phyloP scores from a whole-genome alignment of 2,329 filamentous ascomycete species.

The Knoxdaviesia proteae region DNA sequence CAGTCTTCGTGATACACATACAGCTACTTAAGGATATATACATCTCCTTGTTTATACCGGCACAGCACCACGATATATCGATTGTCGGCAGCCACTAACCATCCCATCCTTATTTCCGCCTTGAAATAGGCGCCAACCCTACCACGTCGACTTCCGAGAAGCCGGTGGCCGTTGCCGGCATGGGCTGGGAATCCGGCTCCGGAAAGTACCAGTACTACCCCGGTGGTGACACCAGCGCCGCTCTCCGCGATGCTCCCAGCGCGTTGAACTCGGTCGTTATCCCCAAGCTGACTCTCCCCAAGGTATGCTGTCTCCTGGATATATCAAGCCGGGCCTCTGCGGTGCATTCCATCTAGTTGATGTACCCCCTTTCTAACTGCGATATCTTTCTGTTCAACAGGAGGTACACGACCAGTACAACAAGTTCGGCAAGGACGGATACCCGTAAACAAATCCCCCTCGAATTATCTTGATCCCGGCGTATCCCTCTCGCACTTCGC shows the following conservation, averaged over 20 bases:
- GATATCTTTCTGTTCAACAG: slow-evolving; percentile 19
- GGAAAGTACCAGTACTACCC: slow-evolving; percentile 68
- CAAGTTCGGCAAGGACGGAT: slow-evolving; percentile 99
- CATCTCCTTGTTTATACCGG: too few species aligned
- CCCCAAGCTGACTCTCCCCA: slow-evolving; percentile 80
- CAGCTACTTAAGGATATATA: too few species aligned
- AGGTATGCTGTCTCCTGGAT: slow-evolving; percentile 27
- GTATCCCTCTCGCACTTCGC: too few species aligned
- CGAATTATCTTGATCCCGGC: too few species aligned
- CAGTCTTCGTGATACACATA: too few species aligned
- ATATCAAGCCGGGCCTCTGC: too few species aligned
- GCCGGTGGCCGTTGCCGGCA: slow-evolving; percentile 55
- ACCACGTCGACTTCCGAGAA: slow-evolving; percentile 70
- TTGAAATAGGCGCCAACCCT: slow-evolving; percentile 48
- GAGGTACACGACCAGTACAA: slow-evolving; percentile 92
- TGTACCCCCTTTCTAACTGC: too few species aligned
- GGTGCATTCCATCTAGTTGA: slow-evolving; percentile 1
- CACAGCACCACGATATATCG: not conserved
- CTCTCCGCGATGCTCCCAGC: slow-evolving; percentile 76
- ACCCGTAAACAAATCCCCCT: slow-evolving; percentile 23
- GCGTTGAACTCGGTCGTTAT: slow-evolving; percentile 89
- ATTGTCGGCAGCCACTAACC: not conserved
- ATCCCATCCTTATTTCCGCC: not conserved
- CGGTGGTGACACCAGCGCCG: slow-evolving; percentile 55
- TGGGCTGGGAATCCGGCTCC: slow-evolving; percentile 68